Evolutionary conservation across 352 stramenopile species (phyloP).

Genomic region (Aphanomyces astaci): DNA sequence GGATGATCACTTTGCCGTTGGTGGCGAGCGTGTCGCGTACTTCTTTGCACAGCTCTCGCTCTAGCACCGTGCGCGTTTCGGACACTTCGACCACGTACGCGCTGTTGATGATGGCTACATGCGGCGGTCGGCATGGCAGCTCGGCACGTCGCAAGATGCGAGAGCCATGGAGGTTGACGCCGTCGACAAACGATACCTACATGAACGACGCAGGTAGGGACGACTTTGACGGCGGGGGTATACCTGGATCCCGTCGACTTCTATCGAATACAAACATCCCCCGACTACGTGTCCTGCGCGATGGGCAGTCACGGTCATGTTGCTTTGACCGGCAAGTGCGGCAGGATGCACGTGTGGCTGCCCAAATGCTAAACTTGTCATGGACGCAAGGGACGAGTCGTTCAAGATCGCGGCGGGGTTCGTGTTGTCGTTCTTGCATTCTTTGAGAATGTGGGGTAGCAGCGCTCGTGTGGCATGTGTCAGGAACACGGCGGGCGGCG

Average conservation of each 20-base stretch:
- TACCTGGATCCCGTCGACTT: conserved; percentile 61
- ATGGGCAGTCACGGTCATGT: conserved; percentile 71
- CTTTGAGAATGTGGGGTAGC: conserved; percentile 50
- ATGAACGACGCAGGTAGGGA: background rate
- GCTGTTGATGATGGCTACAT: conserved; percentile 53
- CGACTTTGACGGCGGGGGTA: background rate
- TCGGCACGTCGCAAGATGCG: conserved; percentile 58
- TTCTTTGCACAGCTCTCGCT: conserved; percentile 70
- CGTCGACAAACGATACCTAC: conserved; percentile 35
- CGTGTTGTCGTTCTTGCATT: conserved; percentile 45
- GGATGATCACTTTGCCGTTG: conserved; percentile 77
- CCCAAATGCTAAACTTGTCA: background rate
- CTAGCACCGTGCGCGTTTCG: conserved; percentile 70
- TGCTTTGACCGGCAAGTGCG: background rate
- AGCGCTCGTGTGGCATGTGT: conserved; percentile 74
- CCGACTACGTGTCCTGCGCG: conserved; percentile 70
- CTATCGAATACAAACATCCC: conserved; percentile 66
- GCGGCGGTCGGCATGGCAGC: conserved; percentile 57
- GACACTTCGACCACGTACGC: conserved; percentile 76
- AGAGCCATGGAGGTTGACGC: conserved; percentile 69
- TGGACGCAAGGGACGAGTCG: background rate
- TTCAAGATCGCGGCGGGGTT: conserved; percentile 29
- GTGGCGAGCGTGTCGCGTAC: conserved; percentile 66
- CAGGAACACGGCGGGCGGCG: conserved; percentile 43
- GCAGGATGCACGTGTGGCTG: background rate